Evolutionary conservation across 1,139 yeast genomes (phyloP).

Genomic region (Candida gigantensis): DNA sequence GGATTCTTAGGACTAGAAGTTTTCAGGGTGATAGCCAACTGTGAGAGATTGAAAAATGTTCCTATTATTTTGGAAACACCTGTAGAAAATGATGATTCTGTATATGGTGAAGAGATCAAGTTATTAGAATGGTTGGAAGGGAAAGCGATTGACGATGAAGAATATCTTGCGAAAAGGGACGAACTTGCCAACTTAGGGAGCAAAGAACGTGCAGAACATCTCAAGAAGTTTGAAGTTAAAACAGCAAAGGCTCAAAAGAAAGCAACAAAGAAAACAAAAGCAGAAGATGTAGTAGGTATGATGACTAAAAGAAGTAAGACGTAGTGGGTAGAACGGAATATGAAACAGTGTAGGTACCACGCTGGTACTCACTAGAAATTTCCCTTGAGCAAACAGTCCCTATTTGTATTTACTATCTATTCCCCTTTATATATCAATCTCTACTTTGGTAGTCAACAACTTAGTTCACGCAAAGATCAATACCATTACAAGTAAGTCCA

Average conservation of each 20-base stretch:
- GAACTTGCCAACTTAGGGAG: constrained; percentile 57
- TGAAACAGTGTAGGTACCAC: background rate
- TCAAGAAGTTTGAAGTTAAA: constrained; percentile 42
- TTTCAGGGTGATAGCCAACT: constrained; percentile 76
- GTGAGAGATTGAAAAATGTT: constrained; percentile 55
- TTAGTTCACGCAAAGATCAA: too few species aligned
- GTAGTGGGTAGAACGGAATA: constrained; percentile 12
- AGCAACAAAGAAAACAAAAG: constrained; percentile 13
- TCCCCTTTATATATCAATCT: too few species aligned
- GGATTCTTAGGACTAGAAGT: constrained; percentile 89
- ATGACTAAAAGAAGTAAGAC: constrained; percentile 17
- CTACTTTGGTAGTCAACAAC: too few species aligned
- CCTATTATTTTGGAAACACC: constrained; percentile 96
- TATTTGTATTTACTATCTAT: too few species aligned
- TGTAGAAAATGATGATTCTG: constrained; percentile 53
- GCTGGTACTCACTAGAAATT: too few species aligned
- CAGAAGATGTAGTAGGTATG: constrained; percentile 14
- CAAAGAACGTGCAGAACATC: constrained; percentile 55
- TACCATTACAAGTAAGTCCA: too few species aligned
- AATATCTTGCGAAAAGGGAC: constrained; percentile 48
- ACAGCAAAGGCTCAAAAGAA: constrained; percentile 16
- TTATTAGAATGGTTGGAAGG: constrained; percentile 70
- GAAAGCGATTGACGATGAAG: constrained; percentile 53
- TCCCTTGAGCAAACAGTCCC: too few species aligned
- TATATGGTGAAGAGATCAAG: constrained; percentile 83